Percentiles rank a stretch among this genome's conserved stretches.
These are phyloP conservation scores for Cardamine chenopodiifolia DNA, from an alignment of 345 rosid species.

Conservation along the genomic window DNA sequence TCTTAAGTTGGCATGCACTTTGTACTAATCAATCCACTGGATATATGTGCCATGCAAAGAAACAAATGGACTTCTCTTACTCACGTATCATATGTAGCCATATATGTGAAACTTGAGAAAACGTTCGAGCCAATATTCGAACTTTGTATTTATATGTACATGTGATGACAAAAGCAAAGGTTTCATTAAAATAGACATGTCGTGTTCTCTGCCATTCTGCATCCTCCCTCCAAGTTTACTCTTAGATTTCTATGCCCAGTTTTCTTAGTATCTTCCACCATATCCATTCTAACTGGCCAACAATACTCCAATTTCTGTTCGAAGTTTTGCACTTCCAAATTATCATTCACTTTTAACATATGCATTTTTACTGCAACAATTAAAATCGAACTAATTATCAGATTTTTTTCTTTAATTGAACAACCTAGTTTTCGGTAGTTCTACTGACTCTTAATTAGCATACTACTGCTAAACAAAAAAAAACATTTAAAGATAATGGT, in stretches of 20 bases:
- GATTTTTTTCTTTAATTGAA: neutral
- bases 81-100: slow-evolving; percentile 36
- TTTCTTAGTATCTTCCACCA: slow-evolving; percentile 8
- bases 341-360: neutral
- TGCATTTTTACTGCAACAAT: neutral
- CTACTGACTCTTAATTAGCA: too few species aligned
- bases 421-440: neutral
- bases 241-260: slow-evolving; percentile 20
- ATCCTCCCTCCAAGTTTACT: slow-evolving; percentile 30
- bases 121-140: slow-evolving; percentile 31
- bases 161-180: slow-evolving; percentile 39
- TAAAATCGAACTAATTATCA: neutral
- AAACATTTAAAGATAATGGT: too few species aligned
- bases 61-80: slow-evolving; percentile 40
- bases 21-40: slow-evolving; percentile 44
- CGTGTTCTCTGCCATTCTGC: slow-evolving; percentile 36
- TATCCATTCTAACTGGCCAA: slow-evolving; percentile 9
- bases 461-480: neutral
- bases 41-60: slow-evolving; percentile 41
- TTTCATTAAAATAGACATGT: slow-evolving; percentile 44
- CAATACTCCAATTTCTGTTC: neutral
- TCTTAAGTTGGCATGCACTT: slow-evolving; percentile 42
- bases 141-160: slow-evolving; percentile 37
- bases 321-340: neutral
- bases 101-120: slow-evolving; percentile 41